Percentiles rank a stretch among this genome's conserved stretches.
These are phyloP conservation scores for Russula ochroleuca DNA, from an alignment of 768 basidiomycete genomes.

Conservation along the genomic window DNA sequence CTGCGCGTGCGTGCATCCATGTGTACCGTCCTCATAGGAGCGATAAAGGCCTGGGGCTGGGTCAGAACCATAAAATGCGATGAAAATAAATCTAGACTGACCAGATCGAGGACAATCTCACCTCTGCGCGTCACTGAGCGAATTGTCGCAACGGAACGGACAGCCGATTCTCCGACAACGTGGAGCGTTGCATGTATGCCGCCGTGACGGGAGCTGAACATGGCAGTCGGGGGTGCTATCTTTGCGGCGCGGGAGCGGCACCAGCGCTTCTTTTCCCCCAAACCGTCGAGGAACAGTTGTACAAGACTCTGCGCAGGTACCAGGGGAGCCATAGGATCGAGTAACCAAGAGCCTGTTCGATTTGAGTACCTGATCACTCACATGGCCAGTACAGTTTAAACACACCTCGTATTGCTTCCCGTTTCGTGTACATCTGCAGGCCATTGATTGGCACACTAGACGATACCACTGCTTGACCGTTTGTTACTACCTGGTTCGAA, in stretches of 20 bases:
- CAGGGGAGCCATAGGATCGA: slow-evolving; percentile 16
- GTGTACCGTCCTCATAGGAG: slow-evolving; percentile 15
- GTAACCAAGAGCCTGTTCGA: slow-evolving; percentile 20
- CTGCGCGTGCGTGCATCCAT: slow-evolving; percentile 4
- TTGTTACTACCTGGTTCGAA: neutral
- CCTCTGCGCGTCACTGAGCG: slow-evolving; percentile 16
- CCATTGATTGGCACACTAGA: slow-evolving; percentile 15
- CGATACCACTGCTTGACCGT: neutral
- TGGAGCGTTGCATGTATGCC: slow-evolving; percentile 11
- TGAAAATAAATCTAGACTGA: neutral
- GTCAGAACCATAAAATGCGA: neutral
- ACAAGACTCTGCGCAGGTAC: slow-evolving; percentile 7
- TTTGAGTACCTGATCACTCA: neutral
- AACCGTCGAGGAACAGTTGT: slow-evolving; percentile 16
- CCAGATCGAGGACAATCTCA: slow-evolving; percentile 17
- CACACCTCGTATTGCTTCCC: slow-evolving; percentile 16
- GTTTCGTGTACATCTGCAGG: slow-evolving; percentile 12
- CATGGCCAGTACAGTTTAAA: neutral
- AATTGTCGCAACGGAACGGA: slow-evolving; percentile 18
- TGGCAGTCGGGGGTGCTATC: slow-evolving; percentile 8
- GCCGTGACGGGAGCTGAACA: slow-evolving; percentile 18
- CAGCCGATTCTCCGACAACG: slow-evolving; percentile 13
- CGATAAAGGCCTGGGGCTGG: slow-evolving; percentile 14
- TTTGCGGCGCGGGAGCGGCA: neutral
- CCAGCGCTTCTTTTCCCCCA: neutral